Evolutionary conservation across 2,329 filamentous ascomycete species (phyloP).

Genomic region (Davidsoniella neocaledoniae): DNA sequence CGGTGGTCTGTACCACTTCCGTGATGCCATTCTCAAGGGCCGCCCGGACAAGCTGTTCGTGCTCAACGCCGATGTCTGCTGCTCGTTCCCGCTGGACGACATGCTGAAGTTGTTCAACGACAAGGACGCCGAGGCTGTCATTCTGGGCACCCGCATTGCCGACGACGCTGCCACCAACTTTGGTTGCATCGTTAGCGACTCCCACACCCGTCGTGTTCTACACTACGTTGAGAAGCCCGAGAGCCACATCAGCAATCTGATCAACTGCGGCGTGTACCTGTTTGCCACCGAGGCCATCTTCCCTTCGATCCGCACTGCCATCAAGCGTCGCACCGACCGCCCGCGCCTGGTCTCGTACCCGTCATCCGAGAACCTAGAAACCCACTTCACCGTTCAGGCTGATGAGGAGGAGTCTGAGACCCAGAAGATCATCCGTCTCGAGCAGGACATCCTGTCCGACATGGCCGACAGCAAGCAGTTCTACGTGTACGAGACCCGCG

Average conservation of each 20-base stretch:
- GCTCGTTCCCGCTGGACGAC: conserved; percentile 87
- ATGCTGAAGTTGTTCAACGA: conserved; percentile 92
- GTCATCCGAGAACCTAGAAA: conserved; percentile 81
- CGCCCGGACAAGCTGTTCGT: conserved; percentile 91
- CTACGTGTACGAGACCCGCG: conserved; percentile 95
- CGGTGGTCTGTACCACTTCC: conserved; percentile 96
- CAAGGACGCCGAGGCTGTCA: conserved; percentile 90
- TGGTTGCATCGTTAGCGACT: conserved; percentile 90
- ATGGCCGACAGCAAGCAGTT: conserved; percentile 95
- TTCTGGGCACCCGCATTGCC: conserved; percentile 78
- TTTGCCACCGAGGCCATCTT: conserved; percentile 94
- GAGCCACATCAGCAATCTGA: conserved; percentile 91
- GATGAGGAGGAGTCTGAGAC: conserved; percentile 62
- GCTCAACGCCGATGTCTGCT: conserved; percentile 95
- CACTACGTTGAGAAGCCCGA: conserved; percentile 99
- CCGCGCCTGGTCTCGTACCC: conserved; percentile 89
- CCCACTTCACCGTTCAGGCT: conserved; percentile 37
- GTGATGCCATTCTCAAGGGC: conserved; percentile 94
- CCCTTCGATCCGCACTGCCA: conserved; percentile 82
- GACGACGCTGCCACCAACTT: conserved; percentile 92
- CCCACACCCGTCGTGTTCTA: conserved; percentile 83
- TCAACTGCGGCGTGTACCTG: conserved; percentile 98
- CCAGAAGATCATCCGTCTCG: conserved; percentile 78
- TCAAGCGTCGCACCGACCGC: conserved; percentile 86
- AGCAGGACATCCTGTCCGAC: conserved; percentile 92